Conservation (phyloP, 2,329 filamentous ascomycete genomes). For the Leptographium wingfieldii region DNA sequence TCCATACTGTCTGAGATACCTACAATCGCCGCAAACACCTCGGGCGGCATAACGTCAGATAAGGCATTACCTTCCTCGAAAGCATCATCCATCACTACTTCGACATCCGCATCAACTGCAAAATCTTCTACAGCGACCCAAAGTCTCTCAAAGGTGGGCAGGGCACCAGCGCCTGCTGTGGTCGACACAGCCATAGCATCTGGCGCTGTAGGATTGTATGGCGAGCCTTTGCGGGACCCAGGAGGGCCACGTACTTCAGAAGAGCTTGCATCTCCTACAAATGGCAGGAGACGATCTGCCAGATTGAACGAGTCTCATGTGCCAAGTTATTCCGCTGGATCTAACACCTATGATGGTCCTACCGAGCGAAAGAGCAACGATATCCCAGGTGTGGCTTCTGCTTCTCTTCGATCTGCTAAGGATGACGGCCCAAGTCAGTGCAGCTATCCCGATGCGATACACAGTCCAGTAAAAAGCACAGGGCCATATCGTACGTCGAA, state of each 20-base stretch:
- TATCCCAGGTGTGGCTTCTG: slow-evolving; percentile 17
- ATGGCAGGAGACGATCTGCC: slow-evolving; percentile 25
- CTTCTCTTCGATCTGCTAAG: slow-evolving; percentile 20
- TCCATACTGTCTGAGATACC: slow-evolving; percentile 21
- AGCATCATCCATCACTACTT: slow-evolving; percentile 32
- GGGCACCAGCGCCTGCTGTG: slow-evolving; percentile 27
- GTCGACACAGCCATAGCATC: slow-evolving; percentile 35
- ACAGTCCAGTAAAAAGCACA: slow-evolving; percentile 28
- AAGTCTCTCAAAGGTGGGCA: slow-evolving; percentile 29
- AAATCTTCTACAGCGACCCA: slow-evolving; percentile 30
- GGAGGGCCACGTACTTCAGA: slow-evolving; percentile 28
- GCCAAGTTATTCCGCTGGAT: slow-evolving; percentile 22
- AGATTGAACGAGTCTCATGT: slow-evolving; percentile 22
- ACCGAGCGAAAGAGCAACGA: slow-evolving; percentile 15
- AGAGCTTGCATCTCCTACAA: slow-evolving; percentile 24
- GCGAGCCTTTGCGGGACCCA: slow-evolving; percentile 29
- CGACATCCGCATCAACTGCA: slow-evolving; percentile 27
- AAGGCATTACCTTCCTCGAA: slow-evolving; percentile 30
- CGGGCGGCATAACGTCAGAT: slow-evolving; percentile 24
- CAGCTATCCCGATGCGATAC: slow-evolving; percentile 29
- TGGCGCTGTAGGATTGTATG: slow-evolving; percentile 34
- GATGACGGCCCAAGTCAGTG: slow-evolving; percentile 34
- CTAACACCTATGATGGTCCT: slow-evolving; percentile 25
- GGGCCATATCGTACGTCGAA: slow-evolving; percentile 12
- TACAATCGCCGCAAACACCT: slow-evolving; percentile 25